Conservation (phyloP, 495 filamentous ascomycete species). For the Jackrogersella multiformis region DNA sequence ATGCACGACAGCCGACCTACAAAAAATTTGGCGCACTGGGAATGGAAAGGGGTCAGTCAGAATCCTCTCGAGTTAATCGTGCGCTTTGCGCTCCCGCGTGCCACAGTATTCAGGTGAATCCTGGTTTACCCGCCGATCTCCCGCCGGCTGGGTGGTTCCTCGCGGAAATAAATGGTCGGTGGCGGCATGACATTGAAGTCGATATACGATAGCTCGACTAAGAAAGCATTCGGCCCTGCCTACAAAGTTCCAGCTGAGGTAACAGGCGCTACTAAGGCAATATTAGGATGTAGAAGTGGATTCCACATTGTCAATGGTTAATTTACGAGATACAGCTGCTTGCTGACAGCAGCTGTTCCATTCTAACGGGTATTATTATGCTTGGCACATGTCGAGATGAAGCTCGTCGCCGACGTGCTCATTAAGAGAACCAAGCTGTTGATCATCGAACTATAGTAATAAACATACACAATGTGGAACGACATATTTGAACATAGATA, state of each 20-base stretch:
- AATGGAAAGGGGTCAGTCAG: conserved; percentile 15
- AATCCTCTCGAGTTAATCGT: conserved; percentile 11
- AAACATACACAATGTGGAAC: conserved; percentile 7
- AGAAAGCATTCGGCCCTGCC: conserved; percentile 13
- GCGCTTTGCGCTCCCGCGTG: conserved; percentile 31
- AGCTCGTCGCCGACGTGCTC: conserved; percentile 12
- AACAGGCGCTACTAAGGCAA: conserved; percentile 21
- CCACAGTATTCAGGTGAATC: conserved; percentile 31
- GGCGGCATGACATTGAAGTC: conserved; percentile 18
- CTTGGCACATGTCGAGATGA: conserved; percentile 23
- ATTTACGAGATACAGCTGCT: conserved; percentile 41
- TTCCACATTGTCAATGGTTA: conserved; percentile 38
- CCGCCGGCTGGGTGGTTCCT: conserved; percentile 27
- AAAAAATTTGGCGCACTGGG: conserved; percentile 29
- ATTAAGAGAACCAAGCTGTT: conserved; percentile 19
- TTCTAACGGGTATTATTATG: conserved; percentile 30
- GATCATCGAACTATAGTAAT: conserved; percentile 17
- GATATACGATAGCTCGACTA: conserved; percentile 21
- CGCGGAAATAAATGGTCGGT: conserved; percentile 21
- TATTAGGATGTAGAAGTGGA: conserved; percentile 29
- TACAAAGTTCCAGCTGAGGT: conserved; percentile 16
- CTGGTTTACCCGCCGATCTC: conserved; percentile 40
- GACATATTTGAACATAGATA: background rate
- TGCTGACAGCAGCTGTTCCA: conserved; percentile 39
- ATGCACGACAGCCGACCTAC: conserved; percentile 30